Evolutionary conservation across 163 green algal species (phyloP), one percentile per base, ranked within the genome.

Genomic region (Chlamydomonas reinhardtii): DNA sequence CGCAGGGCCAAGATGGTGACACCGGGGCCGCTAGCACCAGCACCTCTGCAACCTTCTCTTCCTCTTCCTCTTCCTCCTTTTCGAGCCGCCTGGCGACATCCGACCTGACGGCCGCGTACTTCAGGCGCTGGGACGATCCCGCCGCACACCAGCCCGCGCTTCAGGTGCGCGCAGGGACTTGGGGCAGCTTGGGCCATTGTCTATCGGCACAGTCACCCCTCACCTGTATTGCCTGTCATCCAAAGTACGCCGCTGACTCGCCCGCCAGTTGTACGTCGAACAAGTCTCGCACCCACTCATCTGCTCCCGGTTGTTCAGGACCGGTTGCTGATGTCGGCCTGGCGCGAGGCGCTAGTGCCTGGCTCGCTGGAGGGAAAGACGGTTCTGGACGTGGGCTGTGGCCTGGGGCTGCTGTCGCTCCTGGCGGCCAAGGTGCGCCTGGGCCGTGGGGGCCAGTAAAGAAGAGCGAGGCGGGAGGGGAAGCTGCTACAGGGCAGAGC

Each of bases 371-470:
- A 82, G 39, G 86, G 74, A 0, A 83, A 87, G 61, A 59, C 82
- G 48, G 86, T 90, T 56, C 73, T 90, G 74, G 86, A 90, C 37
- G 64, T 90, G 73, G 86, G 86, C 19, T 90, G 86, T 61, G 86
- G 86, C 22, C 74, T 81, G 31, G 86, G 86, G 25, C 66, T 85
- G 56, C 66, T 90, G 74, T 69, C 86, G n/a, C 74, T 90, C 43
- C 52, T 90, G 74, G 84, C 79, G 15, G 86, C 86, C 37, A 87
- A 90, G 85, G 85, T 87, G 73, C 2, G 78, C n/a, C 2, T 16
- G 66, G 2, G 16, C 25, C 3, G 8, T 25, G 3, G 56, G 8
- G 56, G n/a, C n/a, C n/a, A n/a, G n/a, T n/a, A n/a, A n/a, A 54
- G 43, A 54, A 16, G 43, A 54, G 43, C 8, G n/a, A n/a, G n/a